Base-by-base conservation (phyloP, 1,139 yeast genomes). In the Saccharomycopsis crataegensis region DNA sequence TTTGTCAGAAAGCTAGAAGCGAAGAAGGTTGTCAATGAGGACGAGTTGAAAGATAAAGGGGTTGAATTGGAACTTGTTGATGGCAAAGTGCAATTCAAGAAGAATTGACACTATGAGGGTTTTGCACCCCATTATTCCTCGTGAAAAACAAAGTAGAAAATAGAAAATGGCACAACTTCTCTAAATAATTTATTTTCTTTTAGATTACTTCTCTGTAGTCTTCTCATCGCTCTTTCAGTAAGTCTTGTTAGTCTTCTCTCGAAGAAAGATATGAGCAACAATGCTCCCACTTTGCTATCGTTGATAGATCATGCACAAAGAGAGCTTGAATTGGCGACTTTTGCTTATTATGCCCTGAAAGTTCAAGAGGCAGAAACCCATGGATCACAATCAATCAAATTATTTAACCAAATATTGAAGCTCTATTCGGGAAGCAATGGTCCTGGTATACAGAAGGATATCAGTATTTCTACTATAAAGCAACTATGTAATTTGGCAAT, bases 1-100 rank as follows among this genome's bases (percentile, higher is more conserved):
- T 79, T 89, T 64, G 91, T 93, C 0, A 83, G 87, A 41, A 64
- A 71, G 45, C 61, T 83, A 53, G 87, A 83, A 60, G 85, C 87
- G 0, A 70, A 74, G 54, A 74, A 78, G 33, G 75, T 75, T 0
- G 77, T 77, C 1, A 69, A 77, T 5, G 77, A 77, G 43, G 76
- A 76, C 11, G 75, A 74, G 0, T 62, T 83, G 41, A 74, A 74
- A 22, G 74, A 78, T 48, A 81, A 80, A 1, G 89, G 89, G 0
- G 78, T 73, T 57, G 85, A 82, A 60, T 76, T 83, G 0, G 76
- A 79, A 37, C 72, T 83, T 12, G 70, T 71, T 8, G 74, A 78
- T 56, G 89, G 89, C 17, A 76, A 77, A 57, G 72, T 82, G 1
- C 65, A 70, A 31, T 59, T 80, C 49, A 69, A 70, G 37, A 51